Base-by-base conservation (phyloP, 1,284 basidiomycete genomes). In the Ustilago vetiveriae region DNA sequence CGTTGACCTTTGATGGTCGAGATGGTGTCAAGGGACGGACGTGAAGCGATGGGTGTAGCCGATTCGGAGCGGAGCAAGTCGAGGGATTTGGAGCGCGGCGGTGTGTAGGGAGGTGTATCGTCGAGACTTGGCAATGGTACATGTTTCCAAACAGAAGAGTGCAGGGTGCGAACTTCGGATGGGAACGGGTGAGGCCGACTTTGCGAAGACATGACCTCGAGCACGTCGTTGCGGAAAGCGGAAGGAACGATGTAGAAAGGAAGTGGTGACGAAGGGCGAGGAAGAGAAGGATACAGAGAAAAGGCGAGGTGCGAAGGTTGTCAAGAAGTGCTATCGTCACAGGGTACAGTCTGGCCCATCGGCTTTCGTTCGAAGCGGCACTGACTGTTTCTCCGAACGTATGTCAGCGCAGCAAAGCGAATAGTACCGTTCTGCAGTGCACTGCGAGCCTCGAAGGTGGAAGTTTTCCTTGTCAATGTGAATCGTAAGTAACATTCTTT, bases 1-100 rank as follows among this genome's bases (percentile, higher is more conserved):
- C 57, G 53, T 16, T 52, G 44, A 16, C 54, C 48, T 16, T 24
- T 43, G 27, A 59, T 35, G 3, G 63, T 59, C 2, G 39, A 50
- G 11, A 48, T 16, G 16, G 55, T 55, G 13, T 66, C 63, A 14
- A 66, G 40, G 11, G 63, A 66, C 29, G 36, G 40, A 21, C 56
- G 63, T 2, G 37, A 11, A 10, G 45, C 16, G 16, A 50, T 14
- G 7, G 51, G 50, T 2, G 55, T 33, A 2, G 42, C n/a, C 5
- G 55, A 32, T 6, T 39, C 27, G 17, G 45, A 35, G 30, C 62
- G 62, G 17, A 65, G 51, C 22, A 65, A 32, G 37, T 65, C 62
- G 27, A 65, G 55, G 3, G 62, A 65, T 22, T 53, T 57, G 41
- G 55, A 58, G 5, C 54, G 55, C 3, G 55, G 55, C 3, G 55